Evolutionary conservation across 495 filamentous ascomycete species (phyloP).

Genomic region (Tuber magnatum): DNA sequence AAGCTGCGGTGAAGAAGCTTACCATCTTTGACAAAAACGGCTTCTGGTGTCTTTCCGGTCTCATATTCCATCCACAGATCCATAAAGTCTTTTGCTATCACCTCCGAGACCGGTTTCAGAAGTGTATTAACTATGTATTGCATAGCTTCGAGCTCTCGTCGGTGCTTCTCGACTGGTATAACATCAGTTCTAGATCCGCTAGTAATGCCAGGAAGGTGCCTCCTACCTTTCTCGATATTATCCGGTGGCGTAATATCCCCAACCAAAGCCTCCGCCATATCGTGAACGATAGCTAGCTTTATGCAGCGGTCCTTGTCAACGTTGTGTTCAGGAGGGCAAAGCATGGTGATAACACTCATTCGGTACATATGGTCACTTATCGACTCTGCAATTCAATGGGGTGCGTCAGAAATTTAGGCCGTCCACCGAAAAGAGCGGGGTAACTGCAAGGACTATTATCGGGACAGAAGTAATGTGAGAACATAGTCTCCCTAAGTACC

Average conservation of each 20-base stretch:
- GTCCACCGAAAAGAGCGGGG: background rate
- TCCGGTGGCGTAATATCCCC: conserved; percentile 95
- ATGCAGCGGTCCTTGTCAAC: conserved; percentile 78
- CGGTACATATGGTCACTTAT: conserved; percentile 99
- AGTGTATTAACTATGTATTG: conserved; percentile 68
- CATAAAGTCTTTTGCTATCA: conserved; percentile 60
- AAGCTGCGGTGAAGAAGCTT: background rate
- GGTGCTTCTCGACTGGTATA: conserved; percentile 61
- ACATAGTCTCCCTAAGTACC: conserved; percentile 14
- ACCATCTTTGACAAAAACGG: conserved; percentile 79
- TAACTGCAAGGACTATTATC: background rate
- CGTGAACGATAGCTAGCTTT: conserved; percentile 88
- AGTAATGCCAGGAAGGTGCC: background rate
- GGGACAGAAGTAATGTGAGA: background rate
- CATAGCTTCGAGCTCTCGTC: conserved; percentile 82
- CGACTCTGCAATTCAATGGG: conserved; percentile 51
- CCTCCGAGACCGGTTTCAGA: conserved; percentile 63
- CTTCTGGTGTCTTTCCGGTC: conserved; percentile 70
- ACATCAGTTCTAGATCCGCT: background rate
- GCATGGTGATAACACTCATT: conserved; percentile 93
- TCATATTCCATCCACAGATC: conserved; percentile 91
- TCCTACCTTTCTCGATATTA: conserved; percentile 50
- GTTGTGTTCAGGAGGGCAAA: conserved; percentile 72
- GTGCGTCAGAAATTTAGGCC: background rate
- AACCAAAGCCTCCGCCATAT: conserved; percentile 92